These are phyloP conservation scores for Talaromyces borbonicus DNA, from an alignment of 495 filamentous ascomycete genomes.

Conservation along the genomic window DNA sequence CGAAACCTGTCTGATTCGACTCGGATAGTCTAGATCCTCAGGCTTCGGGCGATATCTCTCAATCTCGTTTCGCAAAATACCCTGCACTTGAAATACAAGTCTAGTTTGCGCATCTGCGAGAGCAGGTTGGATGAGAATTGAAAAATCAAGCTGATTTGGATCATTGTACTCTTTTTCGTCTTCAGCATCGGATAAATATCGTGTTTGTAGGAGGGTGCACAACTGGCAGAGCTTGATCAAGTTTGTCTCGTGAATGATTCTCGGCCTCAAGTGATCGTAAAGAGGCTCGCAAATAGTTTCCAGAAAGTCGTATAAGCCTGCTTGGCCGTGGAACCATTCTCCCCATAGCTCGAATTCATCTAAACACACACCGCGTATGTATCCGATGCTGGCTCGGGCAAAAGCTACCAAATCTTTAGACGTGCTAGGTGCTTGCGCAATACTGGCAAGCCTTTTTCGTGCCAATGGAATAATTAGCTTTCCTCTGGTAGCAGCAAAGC, in stretches of 20 bases:
- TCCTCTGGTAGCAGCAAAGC: conserved; percentile 48
- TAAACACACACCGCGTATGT: conserved; percentile 58
- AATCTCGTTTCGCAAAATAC: conserved; percentile 58
- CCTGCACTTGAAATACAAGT: conserved; percentile 61
- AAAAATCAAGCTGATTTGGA: conserved; percentile 54
- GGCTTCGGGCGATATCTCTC: conserved; percentile 59
- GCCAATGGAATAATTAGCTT: conserved; percentile 50
- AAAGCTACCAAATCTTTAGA: conserved; percentile 60
- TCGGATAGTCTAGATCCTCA: conserved; percentile 59
- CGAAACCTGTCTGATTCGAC: conserved; percentile 36
- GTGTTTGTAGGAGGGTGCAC: conserved; percentile 71
- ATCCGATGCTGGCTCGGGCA: conserved; percentile 59
- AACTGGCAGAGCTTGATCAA: conserved; percentile 71
- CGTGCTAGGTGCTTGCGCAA: conserved; percentile 53
- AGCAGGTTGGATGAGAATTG: conserved; percentile 53
- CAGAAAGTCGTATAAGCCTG: conserved; percentile 59
- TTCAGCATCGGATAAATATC: conserved; percentile 64
- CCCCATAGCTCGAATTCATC: conserved; percentile 68
- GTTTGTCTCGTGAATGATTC: conserved; percentile 61
- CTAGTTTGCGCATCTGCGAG: conserved; percentile 67
- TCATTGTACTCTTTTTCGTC: conserved; percentile 53
- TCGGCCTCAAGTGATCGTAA: conserved; percentile 61
- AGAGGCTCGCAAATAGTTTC: conserved; percentile 65
- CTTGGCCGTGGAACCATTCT: conserved; percentile 65
- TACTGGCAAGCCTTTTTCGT: conserved; percentile 53